Percentiles rank a stretch among this genome's conserved stretches.
phyloP scores from a whole-genome alignment of 2,329 filamentous ascomycete genomes.

The Ilyonectria mors-panacis region DNA sequence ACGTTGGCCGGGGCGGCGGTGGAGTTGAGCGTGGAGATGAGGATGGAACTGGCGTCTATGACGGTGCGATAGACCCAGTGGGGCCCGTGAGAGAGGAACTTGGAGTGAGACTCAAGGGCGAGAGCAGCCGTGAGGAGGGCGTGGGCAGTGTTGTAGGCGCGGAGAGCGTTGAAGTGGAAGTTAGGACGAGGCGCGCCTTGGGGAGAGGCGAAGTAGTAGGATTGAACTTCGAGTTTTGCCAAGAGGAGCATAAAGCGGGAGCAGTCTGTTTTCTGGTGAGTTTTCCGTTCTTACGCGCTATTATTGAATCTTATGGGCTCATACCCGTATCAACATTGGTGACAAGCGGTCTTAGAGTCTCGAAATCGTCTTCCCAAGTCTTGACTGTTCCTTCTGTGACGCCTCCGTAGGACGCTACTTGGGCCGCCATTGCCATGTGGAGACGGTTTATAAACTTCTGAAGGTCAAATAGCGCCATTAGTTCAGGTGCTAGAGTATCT shows the following conservation, averaged over 20 bases:
- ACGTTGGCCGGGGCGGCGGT: slow-evolving; percentile 55
- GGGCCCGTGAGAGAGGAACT: slow-evolving; percentile 63
- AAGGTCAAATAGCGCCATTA: slow-evolving; percentile 61
- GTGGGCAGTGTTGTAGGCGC: slow-evolving; percentile 64
- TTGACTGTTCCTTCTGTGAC: slow-evolving; percentile 63
- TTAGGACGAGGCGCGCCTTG: slow-evolving; percentile 54
- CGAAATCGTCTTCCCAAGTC: slow-evolving; percentile 67
- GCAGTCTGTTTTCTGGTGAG: slow-evolving; percentile 54
- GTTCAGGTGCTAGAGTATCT: slow-evolving; percentile 59
- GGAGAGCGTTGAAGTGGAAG: slow-evolving; percentile 62
- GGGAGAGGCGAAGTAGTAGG: slow-evolving; percentile 66
- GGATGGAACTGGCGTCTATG: slow-evolving; percentile 61
- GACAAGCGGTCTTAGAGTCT: slow-evolving; percentile 62
- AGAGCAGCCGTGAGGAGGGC: slow-evolving; percentile 60
- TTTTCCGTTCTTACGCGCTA: neutral
- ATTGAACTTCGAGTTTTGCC: slow-evolving; percentile 67
- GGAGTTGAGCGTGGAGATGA: slow-evolving; percentile 63
- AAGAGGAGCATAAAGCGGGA: slow-evolving; percentile 65
- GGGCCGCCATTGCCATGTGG: slow-evolving; percentile 63
- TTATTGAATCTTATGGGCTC: neutral
- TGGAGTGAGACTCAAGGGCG: slow-evolving; percentile 57
- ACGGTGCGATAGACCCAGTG: slow-evolving; percentile 65
- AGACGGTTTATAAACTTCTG: slow-evolving; percentile 67
- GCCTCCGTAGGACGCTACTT: slow-evolving; percentile 62
- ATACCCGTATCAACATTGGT: slow-evolving; percentile 63